Evolutionary conservation across 202 grass and related monocot species (phyloP).

Genomic region (Panicum virgatum): DNA sequence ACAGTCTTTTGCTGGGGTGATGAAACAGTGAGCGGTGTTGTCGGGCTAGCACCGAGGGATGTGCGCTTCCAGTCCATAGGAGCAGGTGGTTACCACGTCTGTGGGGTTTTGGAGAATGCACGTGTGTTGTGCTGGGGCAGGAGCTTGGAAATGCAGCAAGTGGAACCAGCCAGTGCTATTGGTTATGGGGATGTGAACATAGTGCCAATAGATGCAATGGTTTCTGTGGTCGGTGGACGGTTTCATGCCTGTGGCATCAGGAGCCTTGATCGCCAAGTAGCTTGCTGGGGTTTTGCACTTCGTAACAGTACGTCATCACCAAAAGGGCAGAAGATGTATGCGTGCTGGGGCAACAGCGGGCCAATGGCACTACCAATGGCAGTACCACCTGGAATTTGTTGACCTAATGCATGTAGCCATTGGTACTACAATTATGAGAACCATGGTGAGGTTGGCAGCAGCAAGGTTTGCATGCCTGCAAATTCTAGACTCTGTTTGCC

Average conservation of each 20-base stretch:
- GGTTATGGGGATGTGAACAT: slow-evolving; percentile 85
- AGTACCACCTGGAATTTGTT: slow-evolving; percentile 87
- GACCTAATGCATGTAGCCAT: slow-evolving; percentile 59
- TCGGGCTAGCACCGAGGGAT: slow-evolving; percentile 63
- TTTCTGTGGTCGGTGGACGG: slow-evolving; percentile 76
- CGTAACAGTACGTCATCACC: slow-evolving; percentile 73
- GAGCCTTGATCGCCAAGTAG: slow-evolving; percentile 77
- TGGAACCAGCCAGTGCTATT: slow-evolving; percentile 47
- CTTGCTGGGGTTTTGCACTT: slow-evolving; percentile 94
- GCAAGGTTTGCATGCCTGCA: slow-evolving; percentile 72
- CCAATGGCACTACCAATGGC: slow-evolving; percentile 82
- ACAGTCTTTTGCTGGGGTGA: slow-evolving; percentile 97
- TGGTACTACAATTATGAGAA: slow-evolving; percentile 77
- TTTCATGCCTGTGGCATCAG: slow-evolving; percentile 98
- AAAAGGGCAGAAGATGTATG: slow-evolving; percentile 67
- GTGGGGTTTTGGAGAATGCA: slow-evolving; percentile 85
- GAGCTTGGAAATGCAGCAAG: slow-evolving; percentile 87
- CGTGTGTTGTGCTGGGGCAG: slow-evolving; percentile 96
- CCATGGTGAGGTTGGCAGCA: slow-evolving; percentile 41
- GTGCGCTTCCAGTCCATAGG: slow-evolving; percentile 78
- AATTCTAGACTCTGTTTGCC: slow-evolving; percentile 95
- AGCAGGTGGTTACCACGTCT: slow-evolving; percentile 91
- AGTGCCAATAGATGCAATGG: slow-evolving; percentile 95
- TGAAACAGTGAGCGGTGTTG: slow-evolving; percentile 74
- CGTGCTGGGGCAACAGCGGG: slow-evolving; percentile 90